Base-by-base conservation (phyloP, 495 filamentous ascomycete genomes). In the Penicillium samsonianum region DNA sequence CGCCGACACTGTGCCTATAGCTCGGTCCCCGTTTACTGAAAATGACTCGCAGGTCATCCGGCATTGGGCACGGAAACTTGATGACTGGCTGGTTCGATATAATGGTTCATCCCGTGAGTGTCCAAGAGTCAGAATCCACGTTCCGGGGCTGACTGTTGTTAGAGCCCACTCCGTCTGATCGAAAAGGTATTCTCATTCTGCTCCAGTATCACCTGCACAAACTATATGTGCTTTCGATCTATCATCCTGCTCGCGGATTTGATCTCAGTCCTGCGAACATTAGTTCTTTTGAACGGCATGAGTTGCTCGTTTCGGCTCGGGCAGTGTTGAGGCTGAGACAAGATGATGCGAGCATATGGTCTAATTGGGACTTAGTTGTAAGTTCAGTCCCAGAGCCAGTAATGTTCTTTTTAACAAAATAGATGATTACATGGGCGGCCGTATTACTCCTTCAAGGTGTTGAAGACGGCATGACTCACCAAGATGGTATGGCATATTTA, bases 371-470 rank as follows among this genome's bases (percentile, higher is more conserved):
- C 57, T 52, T 76, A 30, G 65, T 76, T 17, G 69, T 72, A 30
- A 59, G 65, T 51, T 49, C 17, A 17, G 3, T 14, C 35, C 1
- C 25, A 26, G 1, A 28, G 7, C 17, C 22, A 35, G n/a, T 7
- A 30, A 3, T 8, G 14, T 5, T 23, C 17, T 10, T 28, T 58
- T n/a, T 58, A 28, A 16, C 14, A 14, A 38, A 4, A 20, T 38
- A 72, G 69, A 74, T 77, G 74, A 74, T 77, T 28, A 75, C 73
- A 12, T 75, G 71, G 71, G 74, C 72, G 17, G 72, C 74, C 11
- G 60, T 75, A 42, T 59, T 77, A 19, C 64, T 77, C 3, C 61
- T 77, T 0, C 73, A 72, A 6, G 74, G 71, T 2, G 64, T 77
- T 7, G 74, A 75, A 62, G 71, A 74, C 33, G 73, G 73, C 19